Percentiles rank a stretch among this genome's conserved stretches.
Evolutionary conservation across 192 early-diverging fungal species (phyloP).

Genomic region (Coemansia sp.): DNA sequence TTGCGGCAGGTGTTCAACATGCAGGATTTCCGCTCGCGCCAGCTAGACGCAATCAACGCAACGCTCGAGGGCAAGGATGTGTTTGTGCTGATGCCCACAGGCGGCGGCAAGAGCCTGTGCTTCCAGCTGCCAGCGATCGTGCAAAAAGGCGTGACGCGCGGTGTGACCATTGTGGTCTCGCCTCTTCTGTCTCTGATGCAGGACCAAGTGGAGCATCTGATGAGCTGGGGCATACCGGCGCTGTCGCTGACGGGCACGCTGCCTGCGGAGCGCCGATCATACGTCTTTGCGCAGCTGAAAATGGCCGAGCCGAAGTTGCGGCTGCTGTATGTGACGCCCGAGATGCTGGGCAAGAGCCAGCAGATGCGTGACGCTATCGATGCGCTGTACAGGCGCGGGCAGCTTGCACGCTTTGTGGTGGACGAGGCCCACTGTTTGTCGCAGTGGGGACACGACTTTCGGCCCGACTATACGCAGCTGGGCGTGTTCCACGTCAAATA

Average conservation of each 20-base stretch:
- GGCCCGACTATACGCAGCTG: slow-evolving; percentile 84
- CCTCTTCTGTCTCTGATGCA: slow-evolving; percentile 95
- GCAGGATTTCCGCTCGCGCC: slow-evolving; percentile 75
- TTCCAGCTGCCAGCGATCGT: slow-evolving; percentile 87
- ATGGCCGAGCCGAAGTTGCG: slow-evolving; percentile 49
- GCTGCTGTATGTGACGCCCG: slow-evolving; percentile 87
- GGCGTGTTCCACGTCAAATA: slow-evolving; percentile 63
- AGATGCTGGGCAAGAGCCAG: slow-evolving; percentile 67
- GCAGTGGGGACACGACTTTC: slow-evolving; percentile 98
- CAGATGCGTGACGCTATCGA: slow-evolving; percentile 57
- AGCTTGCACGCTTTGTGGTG: slow-evolving; percentile 84
- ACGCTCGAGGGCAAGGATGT: slow-evolving; percentile 77
- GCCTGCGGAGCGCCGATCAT: slow-evolving; percentile 46
- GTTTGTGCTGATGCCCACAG: slow-evolving; percentile 98
- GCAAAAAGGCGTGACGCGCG: slow-evolving; percentile 58
- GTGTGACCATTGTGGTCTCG: slow-evolving; percentile 87
- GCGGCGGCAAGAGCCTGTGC: slow-evolving; percentile 94
- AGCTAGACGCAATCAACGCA: slow-evolving; percentile 85
- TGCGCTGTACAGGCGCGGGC: slow-evolving; percentile 55
- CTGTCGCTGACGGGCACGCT: slow-evolving; percentile 63
- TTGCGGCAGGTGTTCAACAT: slow-evolving; percentile 69
- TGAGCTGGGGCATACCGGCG: slow-evolving; percentile 58
- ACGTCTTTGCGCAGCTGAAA: slow-evolving; percentile 59
- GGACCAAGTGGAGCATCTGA: slow-evolving; percentile 84
- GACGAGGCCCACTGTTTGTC: slow-evolving; percentile 97